These are phyloP conservation scores for Yarrowia sp. DNA, from an alignment of 805 yeast genomes.

Conservation along the genomic window DNA sequence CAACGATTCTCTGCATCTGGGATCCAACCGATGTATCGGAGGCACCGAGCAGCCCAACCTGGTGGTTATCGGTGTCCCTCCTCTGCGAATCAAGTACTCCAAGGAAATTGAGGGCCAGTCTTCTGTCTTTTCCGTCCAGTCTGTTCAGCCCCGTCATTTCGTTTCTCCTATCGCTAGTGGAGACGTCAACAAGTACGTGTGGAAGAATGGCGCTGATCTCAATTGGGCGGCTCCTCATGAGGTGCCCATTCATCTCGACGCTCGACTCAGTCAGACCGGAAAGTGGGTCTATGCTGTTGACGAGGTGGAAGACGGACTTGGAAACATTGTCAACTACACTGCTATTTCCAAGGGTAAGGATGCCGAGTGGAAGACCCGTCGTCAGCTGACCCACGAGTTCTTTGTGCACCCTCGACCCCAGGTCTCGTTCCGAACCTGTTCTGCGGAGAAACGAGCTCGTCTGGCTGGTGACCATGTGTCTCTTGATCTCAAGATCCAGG, in stretches of 20 bases:
- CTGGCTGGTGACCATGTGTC: constrained; percentile 45
- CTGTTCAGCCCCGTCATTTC: constrained; percentile 59
- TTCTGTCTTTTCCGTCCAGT: constrained; percentile 53
- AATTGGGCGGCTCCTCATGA: constrained; percentile 51
- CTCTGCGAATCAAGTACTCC: constrained; percentile 65
- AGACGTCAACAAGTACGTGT: constrained; percentile 40
- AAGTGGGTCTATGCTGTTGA: constrained; percentile 63
- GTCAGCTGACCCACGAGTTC: constrained; percentile 56
- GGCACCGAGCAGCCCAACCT: constrained; percentile 61
- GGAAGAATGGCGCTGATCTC: constrained; percentile 43
- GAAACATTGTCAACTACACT: constrained; percentile 57
- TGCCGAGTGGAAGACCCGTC: constrained; percentile 40
- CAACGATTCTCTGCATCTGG: constrained; percentile 48
- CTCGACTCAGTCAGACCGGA: constrained; percentile 57
- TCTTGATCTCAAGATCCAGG: constrained; percentile 41
- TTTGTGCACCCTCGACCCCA: constrained; percentile 64
- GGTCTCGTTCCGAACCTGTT: constrained; percentile 53
- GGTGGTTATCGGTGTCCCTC: constrained; percentile 76
- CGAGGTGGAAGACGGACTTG: constrained; percentile 70
- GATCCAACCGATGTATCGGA: constrained; percentile 67
- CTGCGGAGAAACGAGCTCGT: constrained; percentile 47
- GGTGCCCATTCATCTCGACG: constrained; percentile 56
- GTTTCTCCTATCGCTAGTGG: constrained; percentile 47
- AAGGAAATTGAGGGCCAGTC: constrained; percentile 52
- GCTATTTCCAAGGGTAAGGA: constrained; percentile 42